Evolutionary conservation across 148 eudicot species (phyloP).

Genomic region (Chenopodium formosanum): DNA sequence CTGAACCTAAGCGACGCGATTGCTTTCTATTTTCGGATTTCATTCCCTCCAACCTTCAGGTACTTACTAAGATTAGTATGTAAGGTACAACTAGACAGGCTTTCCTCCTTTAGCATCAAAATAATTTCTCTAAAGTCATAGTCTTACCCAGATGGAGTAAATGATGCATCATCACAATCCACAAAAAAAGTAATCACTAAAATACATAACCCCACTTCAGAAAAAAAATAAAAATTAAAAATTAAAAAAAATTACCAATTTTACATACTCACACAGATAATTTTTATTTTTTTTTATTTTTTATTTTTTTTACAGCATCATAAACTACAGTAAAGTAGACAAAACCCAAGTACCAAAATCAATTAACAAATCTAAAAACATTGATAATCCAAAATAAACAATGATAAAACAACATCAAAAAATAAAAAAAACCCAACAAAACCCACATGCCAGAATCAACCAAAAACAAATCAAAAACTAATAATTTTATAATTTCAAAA

Average conservation of each 20-base stretch:
- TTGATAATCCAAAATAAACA: background rate
- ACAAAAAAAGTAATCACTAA: constrained; percentile 8
- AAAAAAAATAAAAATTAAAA: no score
- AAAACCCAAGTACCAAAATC: background rate
- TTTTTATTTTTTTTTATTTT: no score
- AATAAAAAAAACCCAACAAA: background rate
- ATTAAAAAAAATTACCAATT: background rate
- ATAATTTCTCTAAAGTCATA: constrained; percentile 5
- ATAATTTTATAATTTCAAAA: background rate
- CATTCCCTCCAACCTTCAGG: background rate
- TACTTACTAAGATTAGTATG: background rate
- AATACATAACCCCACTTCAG: background rate
- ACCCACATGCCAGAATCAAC: background rate
- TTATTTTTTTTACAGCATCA: background rate
- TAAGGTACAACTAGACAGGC: background rate
- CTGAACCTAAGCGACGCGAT: background rate
- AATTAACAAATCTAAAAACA: background rate
- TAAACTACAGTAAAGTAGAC: background rate
- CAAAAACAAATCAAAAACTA: background rate
- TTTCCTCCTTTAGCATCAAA: constrained; percentile 6
- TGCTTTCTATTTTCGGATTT: background rate
- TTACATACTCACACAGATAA: background rate
- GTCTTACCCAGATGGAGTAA: constrained; percentile 25
- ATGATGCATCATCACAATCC: background rate
- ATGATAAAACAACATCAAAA: background rate